These are phyloP conservation scores for Pythium guiyangense DNA, from an alignment of 352 stramenopile species.

Conservation along the genomic window DNA sequence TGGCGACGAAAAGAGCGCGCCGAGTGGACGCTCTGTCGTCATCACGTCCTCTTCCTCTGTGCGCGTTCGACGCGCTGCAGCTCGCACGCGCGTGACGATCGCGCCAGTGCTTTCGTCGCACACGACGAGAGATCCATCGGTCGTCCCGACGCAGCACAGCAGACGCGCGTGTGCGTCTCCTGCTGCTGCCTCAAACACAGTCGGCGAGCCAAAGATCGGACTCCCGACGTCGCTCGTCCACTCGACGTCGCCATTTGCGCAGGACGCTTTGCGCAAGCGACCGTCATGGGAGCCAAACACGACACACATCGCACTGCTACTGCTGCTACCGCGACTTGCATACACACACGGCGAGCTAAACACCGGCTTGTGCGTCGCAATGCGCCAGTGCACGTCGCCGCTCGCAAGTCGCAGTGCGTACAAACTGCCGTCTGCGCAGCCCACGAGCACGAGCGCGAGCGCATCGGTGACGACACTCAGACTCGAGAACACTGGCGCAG, in stretches of 20 bases:
- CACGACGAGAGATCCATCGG: slow-evolving; percentile 29
- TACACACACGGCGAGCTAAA: slow-evolving; percentile 59
- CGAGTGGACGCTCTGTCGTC: slow-evolving; percentile 4
- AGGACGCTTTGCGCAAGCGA: slow-evolving; percentile 32
- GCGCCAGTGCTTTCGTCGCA: slow-evolving; percentile 34
- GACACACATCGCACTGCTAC: neutral
- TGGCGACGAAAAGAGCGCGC: slow-evolving; percentile 54
- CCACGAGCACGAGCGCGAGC: slow-evolving; percentile 25
- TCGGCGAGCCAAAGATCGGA: slow-evolving; percentile 47
- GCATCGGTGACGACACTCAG: slow-evolving; percentile 16
- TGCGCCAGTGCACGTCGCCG: slow-evolving; percentile 28
- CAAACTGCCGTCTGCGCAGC: slow-evolving; percentile 42
- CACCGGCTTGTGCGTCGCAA: slow-evolving; percentile 42
- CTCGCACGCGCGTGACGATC: slow-evolving; percentile 14
- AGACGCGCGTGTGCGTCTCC: slow-evolving; percentile 1
- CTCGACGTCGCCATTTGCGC: slow-evolving; percentile 19
- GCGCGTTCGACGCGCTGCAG: neutral
- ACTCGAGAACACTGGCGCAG: slow-evolving; percentile 53
- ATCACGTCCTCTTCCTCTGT: neutral
- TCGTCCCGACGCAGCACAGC: slow-evolving; percentile 42
- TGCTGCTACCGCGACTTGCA: neutral
- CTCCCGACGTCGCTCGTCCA: slow-evolving; percentile 27
- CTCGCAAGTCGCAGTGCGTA: slow-evolving; percentile 26
- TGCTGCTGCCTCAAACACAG: slow-evolving; percentile 16
- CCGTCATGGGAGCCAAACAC: slow-evolving; percentile 59